Conservation (phyloP, 345 rosid species). For the Pistacia atlantica region DNA sequence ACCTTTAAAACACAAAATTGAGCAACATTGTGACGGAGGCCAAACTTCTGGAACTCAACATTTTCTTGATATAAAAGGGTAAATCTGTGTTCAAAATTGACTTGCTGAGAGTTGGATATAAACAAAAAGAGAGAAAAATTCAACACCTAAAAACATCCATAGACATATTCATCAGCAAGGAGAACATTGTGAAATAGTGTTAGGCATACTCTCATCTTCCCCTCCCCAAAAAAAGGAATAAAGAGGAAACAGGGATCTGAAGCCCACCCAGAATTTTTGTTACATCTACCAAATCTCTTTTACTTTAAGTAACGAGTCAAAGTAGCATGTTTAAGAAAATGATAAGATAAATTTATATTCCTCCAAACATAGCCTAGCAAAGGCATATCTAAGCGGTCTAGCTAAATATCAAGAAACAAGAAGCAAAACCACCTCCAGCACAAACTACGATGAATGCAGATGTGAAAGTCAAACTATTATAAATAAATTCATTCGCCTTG, state of each 20-base stretch:
- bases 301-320: background rate
- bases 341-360: background rate
- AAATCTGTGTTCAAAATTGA: slow-evolving; percentile 57
- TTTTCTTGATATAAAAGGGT: slow-evolving; percentile 75
- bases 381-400: background rate
- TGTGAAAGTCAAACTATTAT: background rate
- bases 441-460: background rate
- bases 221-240: background rate
- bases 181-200: slow-evolving; percentile 2
- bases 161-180: background rate
- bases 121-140: background rate
- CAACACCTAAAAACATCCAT: background rate
- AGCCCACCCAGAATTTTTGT: background rate
- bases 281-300: background rate
- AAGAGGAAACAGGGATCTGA: too few species aligned
- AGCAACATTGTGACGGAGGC: slow-evolving; percentile 90
- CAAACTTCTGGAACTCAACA: slow-evolving; percentile 81
- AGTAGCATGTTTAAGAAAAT: background rate
- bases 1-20: slow-evolving; percentile 93
- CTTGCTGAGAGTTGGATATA: slow-evolving; percentile 27
- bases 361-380: background rate
- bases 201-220: background rate
- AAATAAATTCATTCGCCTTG: background rate
- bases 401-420: background rate
- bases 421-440: too few species aligned